Evolutionary conservation across 352 stramenopile genomes (phyloP).

Genomic region (Pythium monospermum): DNA sequence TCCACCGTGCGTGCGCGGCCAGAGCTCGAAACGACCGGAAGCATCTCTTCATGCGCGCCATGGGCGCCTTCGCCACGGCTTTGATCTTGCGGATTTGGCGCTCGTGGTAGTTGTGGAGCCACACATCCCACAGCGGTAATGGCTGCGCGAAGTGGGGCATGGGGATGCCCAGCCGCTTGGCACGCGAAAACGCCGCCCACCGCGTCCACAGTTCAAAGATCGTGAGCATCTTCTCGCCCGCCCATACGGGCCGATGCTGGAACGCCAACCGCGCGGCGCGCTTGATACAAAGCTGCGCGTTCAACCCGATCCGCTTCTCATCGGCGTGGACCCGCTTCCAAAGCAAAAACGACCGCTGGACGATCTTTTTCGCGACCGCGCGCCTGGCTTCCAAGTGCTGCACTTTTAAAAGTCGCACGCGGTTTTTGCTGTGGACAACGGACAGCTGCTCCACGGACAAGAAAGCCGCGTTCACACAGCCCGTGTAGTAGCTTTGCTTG

Average conservation of each 20-base stretch:
- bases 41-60: slow-evolving; percentile 40
- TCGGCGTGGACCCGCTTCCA: slow-evolving; percentile 55
- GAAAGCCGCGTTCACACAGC: slow-evolving; percentile 56
- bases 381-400: slow-evolving; percentile 41
- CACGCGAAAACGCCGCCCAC: slow-evolving; percentile 49
- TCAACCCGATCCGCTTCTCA: slow-evolving; percentile 41
- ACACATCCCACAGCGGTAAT: slow-evolving; percentile 65
- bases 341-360: slow-evolving; percentile 53
- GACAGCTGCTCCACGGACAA: slow-evolving; percentile 31
- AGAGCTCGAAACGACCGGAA: slow-evolving; percentile 36
- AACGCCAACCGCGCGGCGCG: slow-evolving; percentile 61
- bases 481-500: slow-evolving; percentile 22
- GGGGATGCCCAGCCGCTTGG: slow-evolving; percentile 38
- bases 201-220: slow-evolving; percentile 69
- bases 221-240: slow-evolving; percentile 49
- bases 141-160: slow-evolving; percentile 38
- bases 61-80: slow-evolving; percentile 41
- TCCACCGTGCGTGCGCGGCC: slow-evolving; percentile 10
- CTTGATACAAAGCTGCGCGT: slow-evolving; percentile 72
- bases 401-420: slow-evolving; percentile 24
- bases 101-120: slow-evolving; percentile 73
- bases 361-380: slow-evolving; percentile 57
- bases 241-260: slow-evolving; percentile 43
- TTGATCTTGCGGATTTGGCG: slow-evolving; percentile 71
- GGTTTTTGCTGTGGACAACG: slow-evolving; percentile 21